Base-by-base conservation (phyloP, 1,284 basidiomycete species). In the Mycena citricolor region DNA sequence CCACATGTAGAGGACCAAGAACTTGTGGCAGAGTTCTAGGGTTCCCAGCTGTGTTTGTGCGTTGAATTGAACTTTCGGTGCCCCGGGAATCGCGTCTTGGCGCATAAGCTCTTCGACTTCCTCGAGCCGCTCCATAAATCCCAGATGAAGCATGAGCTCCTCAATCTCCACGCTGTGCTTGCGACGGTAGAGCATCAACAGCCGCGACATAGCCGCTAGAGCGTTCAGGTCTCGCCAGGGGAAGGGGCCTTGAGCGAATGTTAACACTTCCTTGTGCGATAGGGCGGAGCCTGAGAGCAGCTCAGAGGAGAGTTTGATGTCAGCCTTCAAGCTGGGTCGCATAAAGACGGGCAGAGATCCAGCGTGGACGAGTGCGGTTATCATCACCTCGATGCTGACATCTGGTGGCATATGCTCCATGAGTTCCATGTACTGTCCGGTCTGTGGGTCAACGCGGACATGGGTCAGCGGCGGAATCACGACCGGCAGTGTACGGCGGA, bases 1-100 rank as follows among this genome's bases (percentile, higher is more conserved):
- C 95, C 95, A 99, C 41, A 92, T 71, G 64, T 98, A 98, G 14
- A 89, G 57, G 13, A 88, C 82, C 20, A 94, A 61, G n/a, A 81
- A 68, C 56, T 88, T 86, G 66, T 98, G 94, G 42, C 94, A 66
- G 3, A 76, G 74, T 65, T 98, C 95, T 26, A 98, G 70, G 13
- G 29, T 46, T 30, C 29, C 55, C 33, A 65, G 58, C 42, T 54
- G 20, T 10, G 11, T 57, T 32, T 32, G 50, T 56, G 63, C 16
- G 52, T 52, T 28, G 46, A 55, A 22, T 54, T 52, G 35, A 64
- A 39, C 36, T 43, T 16, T 57, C 42, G n/a, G 24, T 63, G 23
- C 34, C 34, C 32, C 10, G 42, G 30, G 17, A 5, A 8, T 20
- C 25, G 5, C 39, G 47, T 49, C 44, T 54, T 50, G 37, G 19